These are phyloP conservation scores for Metschnikowia lachancei DNA, from an alignment of 805 yeast species.

Conservation along the genomic window DNA sequence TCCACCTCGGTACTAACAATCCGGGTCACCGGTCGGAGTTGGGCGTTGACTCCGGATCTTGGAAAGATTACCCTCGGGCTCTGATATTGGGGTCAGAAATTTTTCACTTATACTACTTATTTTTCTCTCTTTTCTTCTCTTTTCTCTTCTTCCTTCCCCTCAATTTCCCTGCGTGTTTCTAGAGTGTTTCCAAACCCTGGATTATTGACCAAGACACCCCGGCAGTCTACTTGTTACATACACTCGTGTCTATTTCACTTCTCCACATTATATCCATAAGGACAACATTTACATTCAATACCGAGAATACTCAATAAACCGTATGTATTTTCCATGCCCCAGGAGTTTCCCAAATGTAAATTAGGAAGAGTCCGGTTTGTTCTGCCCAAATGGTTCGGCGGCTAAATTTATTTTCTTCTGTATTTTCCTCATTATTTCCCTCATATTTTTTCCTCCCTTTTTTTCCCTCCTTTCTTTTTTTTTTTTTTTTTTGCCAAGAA, in stretches of 20 bases:
- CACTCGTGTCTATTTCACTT: not conserved
- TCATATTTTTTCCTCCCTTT: not conserved
- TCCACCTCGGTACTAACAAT: not conserved
- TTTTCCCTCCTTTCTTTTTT: not conserved
- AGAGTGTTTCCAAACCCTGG: not conserved
- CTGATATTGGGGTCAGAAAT: not conserved
- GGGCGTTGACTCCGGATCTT: constrained; percentile 4
- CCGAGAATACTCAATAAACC: not conserved
- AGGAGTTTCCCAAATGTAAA: not conserved
- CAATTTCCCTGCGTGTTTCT: constrained; percentile 1
- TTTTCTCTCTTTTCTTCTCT: not conserved
- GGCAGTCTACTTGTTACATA: not conserved
- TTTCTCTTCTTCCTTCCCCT: constrained; percentile 1
- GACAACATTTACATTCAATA: not conserved
- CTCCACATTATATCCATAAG: no score
- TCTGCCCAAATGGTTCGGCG: not conserved
- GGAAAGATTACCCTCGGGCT: constrained; percentile 4
- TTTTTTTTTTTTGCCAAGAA: not conserved
- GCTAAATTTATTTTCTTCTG: not conserved
- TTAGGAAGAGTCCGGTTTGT: not conserved
- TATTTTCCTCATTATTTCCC: not conserved
- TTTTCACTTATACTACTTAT: not conserved
- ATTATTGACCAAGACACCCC: not conserved
- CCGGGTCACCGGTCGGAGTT: not conserved
- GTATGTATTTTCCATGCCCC: not conserved